Percentiles rank a stretch among this genome's conserved stretches.
Evolutionary conservation across 495 filamentous ascomycete species (phyloP).

Genomic region (Corynascus novoguineensis): DNA sequence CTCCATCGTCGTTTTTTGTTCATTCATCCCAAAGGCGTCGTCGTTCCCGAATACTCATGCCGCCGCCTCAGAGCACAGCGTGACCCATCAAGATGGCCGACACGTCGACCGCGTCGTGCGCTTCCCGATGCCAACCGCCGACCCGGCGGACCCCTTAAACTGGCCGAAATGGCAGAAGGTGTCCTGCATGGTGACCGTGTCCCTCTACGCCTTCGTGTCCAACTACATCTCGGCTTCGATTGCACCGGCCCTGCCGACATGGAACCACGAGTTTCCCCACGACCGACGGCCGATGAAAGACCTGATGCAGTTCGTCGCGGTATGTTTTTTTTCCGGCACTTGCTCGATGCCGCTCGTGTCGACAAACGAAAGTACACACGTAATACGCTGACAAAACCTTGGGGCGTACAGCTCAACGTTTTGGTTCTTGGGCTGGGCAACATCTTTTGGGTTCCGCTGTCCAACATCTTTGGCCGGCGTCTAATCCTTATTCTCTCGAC

Average conservation of each 20-base stretch:
- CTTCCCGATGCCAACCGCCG: constrained; percentile 22
- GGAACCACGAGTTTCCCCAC: constrained; percentile 24
- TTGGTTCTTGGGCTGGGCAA: constrained; percentile 27
- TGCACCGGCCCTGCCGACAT: constrained; percentile 25
- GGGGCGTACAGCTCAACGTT: constrained; percentile 21
- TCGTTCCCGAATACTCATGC: too few relatives aligned
- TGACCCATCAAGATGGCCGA: constrained; percentile 10
- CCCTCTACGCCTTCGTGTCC: constrained; percentile 27
- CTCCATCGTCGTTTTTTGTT: neutral
- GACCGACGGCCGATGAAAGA: constrained; percentile 14
- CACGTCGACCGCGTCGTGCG: constrained; percentile 19
- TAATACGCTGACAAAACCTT: neutral
- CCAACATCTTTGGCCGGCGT: constrained; percentile 52
- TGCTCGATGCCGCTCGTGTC: neutral
- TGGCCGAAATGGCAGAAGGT: constrained; percentile 28
- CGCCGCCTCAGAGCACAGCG: constrained; percentile 19
- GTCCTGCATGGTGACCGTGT: constrained; percentile 19
- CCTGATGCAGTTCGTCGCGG: constrained; percentile 25
- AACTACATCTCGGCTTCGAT: constrained; percentile 27
- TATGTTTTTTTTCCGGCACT: neutral
- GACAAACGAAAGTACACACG: too few relatives aligned
- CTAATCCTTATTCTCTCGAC: constrained; percentile 48
- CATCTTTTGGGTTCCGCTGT: constrained; percentile 51
- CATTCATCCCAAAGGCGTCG: neutral
- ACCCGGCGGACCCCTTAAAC: constrained; percentile 32